These are phyloP conservation scores for Monascus purpureus DNA, from an alignment of 495 filamentous ascomycete genomes.

Conservation along the genomic window DNA sequence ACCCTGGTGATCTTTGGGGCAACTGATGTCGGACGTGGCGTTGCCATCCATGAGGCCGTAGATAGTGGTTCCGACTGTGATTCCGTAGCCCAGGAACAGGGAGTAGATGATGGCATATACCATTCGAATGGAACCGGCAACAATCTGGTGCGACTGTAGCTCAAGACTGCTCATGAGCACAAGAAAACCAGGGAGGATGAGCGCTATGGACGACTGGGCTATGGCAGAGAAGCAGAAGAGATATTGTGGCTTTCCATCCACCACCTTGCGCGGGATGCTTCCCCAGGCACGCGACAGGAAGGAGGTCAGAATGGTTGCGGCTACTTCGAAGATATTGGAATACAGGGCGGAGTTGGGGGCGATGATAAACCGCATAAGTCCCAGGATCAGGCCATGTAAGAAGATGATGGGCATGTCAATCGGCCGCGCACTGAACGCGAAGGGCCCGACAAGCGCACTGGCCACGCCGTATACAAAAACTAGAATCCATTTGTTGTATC, in stretches of 20 bases:
- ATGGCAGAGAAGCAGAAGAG: slow-evolving; percentile 79
- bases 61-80: slow-evolving; percentile 82
- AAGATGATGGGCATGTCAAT: slow-evolving; percentile 82
- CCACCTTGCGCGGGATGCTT: slow-evolving; percentile 36
- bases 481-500: slow-evolving; percentile 48
- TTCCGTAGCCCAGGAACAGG: slow-evolving; percentile 86
- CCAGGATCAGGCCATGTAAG: slow-evolving; percentile 67
- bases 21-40: slow-evolving; percentile 56
- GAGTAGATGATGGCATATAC: slow-evolving; percentile 91
- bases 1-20: slow-evolving; percentile 29
- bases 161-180: slow-evolving; percentile 70
- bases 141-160: slow-evolving; percentile 67
- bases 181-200: slow-evolving; percentile 78
- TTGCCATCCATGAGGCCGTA: slow-evolving; percentile 66
- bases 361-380: slow-evolving; percentile 62
- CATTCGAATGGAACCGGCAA: slow-evolving; percentile 81
- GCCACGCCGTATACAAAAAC: slow-evolving; percentile 71
- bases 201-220: slow-evolving; percentile 74
- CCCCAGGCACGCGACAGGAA: slow-evolving; percentile 76
- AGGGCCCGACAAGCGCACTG: slow-evolving; percentile 63
- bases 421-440: slow-evolving; percentile 68
- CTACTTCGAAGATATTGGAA: slow-evolving; percentile 78
- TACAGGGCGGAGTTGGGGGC: slow-evolving; percentile 62
- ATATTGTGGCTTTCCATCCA: slow-evolving; percentile 29
- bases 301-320: slow-evolving; percentile 64